A percentile compares a stretch with the other conserved stretches of the same genome.
Conservation (phyloP, 176 grass and related monocot species). For the Rhynchospora pubera region DNA sequence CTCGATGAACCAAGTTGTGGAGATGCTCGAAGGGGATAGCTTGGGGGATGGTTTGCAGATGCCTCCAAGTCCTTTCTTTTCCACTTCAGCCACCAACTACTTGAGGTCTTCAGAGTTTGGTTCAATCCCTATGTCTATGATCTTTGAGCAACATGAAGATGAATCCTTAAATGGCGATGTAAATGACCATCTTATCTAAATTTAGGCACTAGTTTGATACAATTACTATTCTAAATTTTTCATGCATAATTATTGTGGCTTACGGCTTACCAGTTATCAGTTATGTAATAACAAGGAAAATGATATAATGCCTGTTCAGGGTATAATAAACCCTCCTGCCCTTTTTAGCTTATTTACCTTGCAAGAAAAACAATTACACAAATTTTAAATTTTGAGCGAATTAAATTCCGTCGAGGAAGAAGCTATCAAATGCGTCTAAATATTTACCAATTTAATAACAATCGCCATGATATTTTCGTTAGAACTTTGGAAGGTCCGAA, state of each 20-base stretch:
- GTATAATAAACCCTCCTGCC: not conserved
- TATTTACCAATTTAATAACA: not conserved
- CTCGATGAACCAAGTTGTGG: constrained; percentile 32
- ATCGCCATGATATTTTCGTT: not conserved
- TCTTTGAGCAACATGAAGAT: not conserved
- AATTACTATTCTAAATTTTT: not conserved
- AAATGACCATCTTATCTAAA: not conserved
- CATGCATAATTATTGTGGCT: not conserved
- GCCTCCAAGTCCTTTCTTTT: constrained; percentile 33
- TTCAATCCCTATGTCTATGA: not conserved
- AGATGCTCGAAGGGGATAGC: constrained; percentile 35
- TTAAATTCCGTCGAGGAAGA: not conserved
- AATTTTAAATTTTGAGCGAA: not conserved
- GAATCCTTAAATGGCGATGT: not conserved
- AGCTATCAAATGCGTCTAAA: not conserved
- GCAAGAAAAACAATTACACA: not conserved
- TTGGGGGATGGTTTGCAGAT: not conserved
- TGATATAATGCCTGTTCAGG: not conserved
- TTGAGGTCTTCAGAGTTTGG: not conserved
- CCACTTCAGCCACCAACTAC: not conserved
- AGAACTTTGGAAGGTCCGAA: not conserved
- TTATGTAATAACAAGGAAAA: not conserved
- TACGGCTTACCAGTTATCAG: no score
- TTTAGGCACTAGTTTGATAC: not conserved
- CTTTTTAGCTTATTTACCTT: not conserved